These are phyloP conservation scores for Cudoniella acicularis DNA, from an alignment of 495 filamentous ascomycete species.

Conservation along the genomic window DNA sequence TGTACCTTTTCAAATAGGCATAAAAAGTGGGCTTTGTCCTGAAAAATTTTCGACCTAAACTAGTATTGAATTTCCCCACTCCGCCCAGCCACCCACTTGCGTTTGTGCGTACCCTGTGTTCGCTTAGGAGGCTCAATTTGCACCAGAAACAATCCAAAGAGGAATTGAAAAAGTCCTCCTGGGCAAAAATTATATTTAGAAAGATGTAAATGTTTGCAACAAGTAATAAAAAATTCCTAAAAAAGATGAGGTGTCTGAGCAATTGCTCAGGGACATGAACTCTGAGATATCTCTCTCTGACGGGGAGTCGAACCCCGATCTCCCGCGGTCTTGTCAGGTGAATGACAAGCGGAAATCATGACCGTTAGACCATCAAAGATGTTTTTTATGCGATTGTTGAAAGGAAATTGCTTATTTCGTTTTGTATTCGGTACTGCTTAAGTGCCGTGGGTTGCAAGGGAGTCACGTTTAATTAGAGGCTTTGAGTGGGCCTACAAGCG, in stretches of 20 bases:
- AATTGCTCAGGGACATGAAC: slow-evolving; percentile 14
- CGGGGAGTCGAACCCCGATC: slow-evolving; percentile 24
- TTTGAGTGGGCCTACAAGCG: not conserved
- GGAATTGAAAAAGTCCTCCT: too few relatives aligned
- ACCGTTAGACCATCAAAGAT: slow-evolving; percentile 40
- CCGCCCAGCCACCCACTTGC: too few relatives aligned
- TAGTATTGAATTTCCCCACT: too few relatives aligned
- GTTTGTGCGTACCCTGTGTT: too few relatives aligned
- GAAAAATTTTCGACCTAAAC: too few relatives aligned
- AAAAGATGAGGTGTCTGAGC: slow-evolving; percentile 10
- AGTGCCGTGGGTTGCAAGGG: not conserved
- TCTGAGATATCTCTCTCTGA: slow-evolving; percentile 19
- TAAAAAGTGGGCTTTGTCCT: too few relatives aligned
- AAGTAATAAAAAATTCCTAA: not conserved
- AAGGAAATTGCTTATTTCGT: not conserved
- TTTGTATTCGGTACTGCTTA: slow-evolving; percentile 8
- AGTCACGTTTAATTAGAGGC: not conserved
- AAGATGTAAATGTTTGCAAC: too few relatives aligned
- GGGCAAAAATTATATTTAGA: too few relatives aligned
- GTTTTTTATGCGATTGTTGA: not conserved
- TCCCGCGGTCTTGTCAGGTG: slow-evolving; percentile 11
- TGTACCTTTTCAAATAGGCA: too few relatives aligned
- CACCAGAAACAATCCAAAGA: too few relatives aligned
- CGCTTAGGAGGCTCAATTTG: too few relatives aligned
- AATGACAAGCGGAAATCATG: slow-evolving; percentile 44